These are phyloP conservation scores for Penicillium odoratum DNA, from an alignment of 495 filamentous ascomycete genomes.

Conservation along the genomic window DNA sequence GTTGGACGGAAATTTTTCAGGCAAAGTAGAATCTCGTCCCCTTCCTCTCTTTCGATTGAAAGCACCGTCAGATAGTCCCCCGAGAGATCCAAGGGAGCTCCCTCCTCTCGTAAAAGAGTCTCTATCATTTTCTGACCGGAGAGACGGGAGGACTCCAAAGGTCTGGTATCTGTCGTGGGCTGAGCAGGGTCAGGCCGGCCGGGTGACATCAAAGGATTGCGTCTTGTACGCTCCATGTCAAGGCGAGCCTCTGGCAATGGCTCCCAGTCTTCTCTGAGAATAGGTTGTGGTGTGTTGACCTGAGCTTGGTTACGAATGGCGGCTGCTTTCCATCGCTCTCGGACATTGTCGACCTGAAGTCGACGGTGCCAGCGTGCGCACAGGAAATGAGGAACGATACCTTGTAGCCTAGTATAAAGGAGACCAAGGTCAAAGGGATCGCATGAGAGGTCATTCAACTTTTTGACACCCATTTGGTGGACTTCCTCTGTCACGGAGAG, in stretches of 20 bases:
- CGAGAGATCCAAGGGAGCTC: neutral
- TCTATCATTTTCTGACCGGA: neutral
- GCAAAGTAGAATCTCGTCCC: neutral
- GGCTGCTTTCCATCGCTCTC: too few relatives aligned
- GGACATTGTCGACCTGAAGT: too few relatives aligned
- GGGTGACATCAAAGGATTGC: neutral
- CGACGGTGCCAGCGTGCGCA: too few relatives aligned
- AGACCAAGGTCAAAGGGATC: neutral
- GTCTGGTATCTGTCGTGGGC: neutral
- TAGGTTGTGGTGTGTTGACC: too few relatives aligned
- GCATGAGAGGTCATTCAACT: neutral
- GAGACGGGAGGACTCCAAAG: neutral
- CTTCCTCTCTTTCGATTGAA: neutral
- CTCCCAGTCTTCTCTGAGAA: neutral
- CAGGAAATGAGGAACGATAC: neutral
- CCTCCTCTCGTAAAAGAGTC: slow-evolving; percentile 1
- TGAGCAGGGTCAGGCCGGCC: neutral
- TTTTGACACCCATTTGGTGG: neutral
- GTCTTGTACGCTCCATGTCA: neutral
- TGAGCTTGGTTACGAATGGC: too few relatives aligned
- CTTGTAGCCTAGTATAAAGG: neutral
- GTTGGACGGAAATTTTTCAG: neutral
- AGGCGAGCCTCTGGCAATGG: neutral
- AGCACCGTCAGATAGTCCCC: neutral
- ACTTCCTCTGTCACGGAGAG: slow-evolving; percentile 2